These are phyloP conservation scores for Wickerhamiella dianesei DNA, from an alignment of 805 yeast species.

Conservation along the genomic window DNA sequence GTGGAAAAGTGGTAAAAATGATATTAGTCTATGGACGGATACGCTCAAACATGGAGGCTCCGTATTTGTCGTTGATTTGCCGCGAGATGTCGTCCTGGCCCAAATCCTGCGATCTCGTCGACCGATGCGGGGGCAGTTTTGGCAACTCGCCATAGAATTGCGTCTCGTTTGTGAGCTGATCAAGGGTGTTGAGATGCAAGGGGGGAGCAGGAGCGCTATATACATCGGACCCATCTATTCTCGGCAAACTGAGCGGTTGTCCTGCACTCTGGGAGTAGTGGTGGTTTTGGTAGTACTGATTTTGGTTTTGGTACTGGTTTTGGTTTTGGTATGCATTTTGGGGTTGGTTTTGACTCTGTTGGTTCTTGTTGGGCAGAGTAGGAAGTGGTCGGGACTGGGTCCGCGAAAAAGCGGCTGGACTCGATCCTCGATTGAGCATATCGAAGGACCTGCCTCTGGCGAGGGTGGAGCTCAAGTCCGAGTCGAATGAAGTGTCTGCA, in stretches of 20 bases:
- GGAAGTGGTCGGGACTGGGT: neutral
- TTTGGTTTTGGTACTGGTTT: neutral
- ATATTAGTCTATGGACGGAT: constrained; percentile 2
- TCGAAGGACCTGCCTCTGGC: neutral
- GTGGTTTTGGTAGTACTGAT: neutral
- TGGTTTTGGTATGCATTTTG: neutral
- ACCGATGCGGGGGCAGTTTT: neutral
- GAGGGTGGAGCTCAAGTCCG: neutral
- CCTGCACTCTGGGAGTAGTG: too few species aligned
- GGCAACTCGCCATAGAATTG: neutral
- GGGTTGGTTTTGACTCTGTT: neutral
- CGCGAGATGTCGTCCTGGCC: constrained; percentile 17
- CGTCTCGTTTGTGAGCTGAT: neutral
- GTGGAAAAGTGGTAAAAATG: neutral
- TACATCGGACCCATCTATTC: too few species aligned
- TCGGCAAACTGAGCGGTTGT: too few species aligned
- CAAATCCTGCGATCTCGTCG: neutral
- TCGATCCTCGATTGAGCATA: neutral
- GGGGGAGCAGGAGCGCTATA: too few species aligned
- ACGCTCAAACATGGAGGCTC: constrained; percentile 23
- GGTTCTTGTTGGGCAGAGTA: neutral
- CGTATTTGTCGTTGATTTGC: constrained; percentile 27
- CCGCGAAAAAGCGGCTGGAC: neutral
- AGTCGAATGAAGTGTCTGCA: neutral
- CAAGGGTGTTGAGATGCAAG: neutral